These are phyloP conservation scores for Fonsecaea monophora DNA, from an alignment of 2,329 filamentous ascomycete genomes.

Conservation along the genomic window DNA sequence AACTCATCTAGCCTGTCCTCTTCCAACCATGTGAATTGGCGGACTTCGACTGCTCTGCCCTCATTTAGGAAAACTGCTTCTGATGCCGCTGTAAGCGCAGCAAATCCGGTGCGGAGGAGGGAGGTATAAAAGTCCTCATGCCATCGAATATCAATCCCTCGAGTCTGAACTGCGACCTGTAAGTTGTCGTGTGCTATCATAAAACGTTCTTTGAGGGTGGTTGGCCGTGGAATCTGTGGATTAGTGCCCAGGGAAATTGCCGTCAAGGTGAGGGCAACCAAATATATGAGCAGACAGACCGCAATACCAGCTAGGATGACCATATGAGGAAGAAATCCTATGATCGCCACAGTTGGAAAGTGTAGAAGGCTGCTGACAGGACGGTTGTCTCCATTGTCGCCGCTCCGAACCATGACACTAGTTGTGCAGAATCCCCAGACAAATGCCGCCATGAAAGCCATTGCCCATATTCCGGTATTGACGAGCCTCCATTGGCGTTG, in stretches of 20 bases:
- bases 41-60: constrained; percentile 75
- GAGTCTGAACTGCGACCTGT: constrained; percentile 87
- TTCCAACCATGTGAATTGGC: constrained; percentile 86
- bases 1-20: constrained; percentile 82
- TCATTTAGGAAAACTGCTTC: constrained; percentile 97
- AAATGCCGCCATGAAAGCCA: constrained; percentile 88
- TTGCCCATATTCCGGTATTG: constrained; percentile 87
- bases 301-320: constrained; percentile 80
- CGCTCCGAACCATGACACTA: constrained; percentile 44
- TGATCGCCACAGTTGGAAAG: constrained; percentile 92
- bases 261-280: constrained; percentile 75
- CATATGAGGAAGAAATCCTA: constrained; percentile 94
- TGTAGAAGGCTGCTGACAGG: constrained; percentile 69
- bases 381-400: constrained; percentile 36
- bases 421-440: constrained; percentile 71
- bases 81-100: constrained; percentile 87
- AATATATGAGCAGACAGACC: constrained; percentile 78
- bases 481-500: constrained; percentile 81
- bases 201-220: constrained; percentile 66
- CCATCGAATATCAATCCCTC: constrained; percentile 78
- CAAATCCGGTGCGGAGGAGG: constrained; percentile 83
- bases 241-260: constrained; percentile 66
- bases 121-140: constrained; percentile 97
- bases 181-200: constrained; percentile 80
- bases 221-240: constrained; percentile 52